Percentiles rank a stretch among this genome's conserved stretches.
Evolutionary conservation across 495 filamentous ascomycete species (phyloP).

Genomic region (Pseudotulostoma volvatum): DNA sequence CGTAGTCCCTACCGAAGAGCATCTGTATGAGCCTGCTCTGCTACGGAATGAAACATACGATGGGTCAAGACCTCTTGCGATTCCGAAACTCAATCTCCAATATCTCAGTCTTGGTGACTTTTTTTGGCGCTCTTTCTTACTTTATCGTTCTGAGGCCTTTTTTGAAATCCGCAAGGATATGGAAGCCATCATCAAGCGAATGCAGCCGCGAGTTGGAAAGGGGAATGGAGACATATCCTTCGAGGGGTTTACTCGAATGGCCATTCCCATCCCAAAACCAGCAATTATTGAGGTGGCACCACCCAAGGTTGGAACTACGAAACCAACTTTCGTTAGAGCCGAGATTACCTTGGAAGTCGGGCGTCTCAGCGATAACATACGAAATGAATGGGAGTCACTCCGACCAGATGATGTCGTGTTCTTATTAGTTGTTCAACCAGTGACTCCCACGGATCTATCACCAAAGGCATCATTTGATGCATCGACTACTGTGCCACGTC

Average conservation of each 20-base stretch:
- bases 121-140: slow-evolving; percentile 77
- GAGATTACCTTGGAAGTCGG: slow-evolving; percentile 83
- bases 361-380: slow-evolving; percentile 52
- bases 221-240: slow-evolving; percentile 50
- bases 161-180: slow-evolving; percentile 88
- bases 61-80: slow-evolving; percentile 72
- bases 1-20: slow-evolving; percentile 65
- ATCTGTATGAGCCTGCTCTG: slow-evolving; percentile 71
- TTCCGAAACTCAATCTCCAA: slow-evolving; percentile 90
- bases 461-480: slow-evolving; percentile 10
- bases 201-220: slow-evolving; percentile 51
- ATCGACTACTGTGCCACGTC: slow-evolving; percentile 34
- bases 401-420: slow-evolving; percentile 84
- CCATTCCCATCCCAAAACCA: slow-evolving; percentile 69
- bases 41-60: slow-evolving; percentile 78
- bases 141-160: slow-evolving; percentile 84
- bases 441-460: slow-evolving; percentile 27
- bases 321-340: slow-evolving; percentile 70
- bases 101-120: slow-evolving; percentile 94
- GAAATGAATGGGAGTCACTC: slow-evolving; percentile 81
- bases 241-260: slow-evolving; percentile 81
- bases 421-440: slow-evolving; percentile 50
- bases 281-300: slow-evolving; percentile 78
- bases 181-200: slow-evolving; percentile 59
- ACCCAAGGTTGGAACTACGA: slow-evolving; percentile 66